phyloP scores from a whole-genome alignment of 176 grass and related monocot genomes.

The Urochloa ruziziensis region DNA sequence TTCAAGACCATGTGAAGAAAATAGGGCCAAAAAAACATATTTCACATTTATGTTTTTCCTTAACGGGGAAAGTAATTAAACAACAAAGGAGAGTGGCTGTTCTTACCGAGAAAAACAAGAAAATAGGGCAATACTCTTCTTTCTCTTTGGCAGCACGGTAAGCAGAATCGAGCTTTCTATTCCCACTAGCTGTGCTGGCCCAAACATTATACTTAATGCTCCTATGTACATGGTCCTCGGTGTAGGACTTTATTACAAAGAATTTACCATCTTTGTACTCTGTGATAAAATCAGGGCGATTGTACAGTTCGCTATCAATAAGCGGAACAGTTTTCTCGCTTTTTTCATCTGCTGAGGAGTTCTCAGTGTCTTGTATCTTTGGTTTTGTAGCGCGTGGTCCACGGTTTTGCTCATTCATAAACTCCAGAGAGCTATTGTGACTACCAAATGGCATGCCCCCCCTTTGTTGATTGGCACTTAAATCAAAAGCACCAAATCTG shows the following conservation, averaged over 20 bases:
- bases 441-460: constrained; percentile 46
- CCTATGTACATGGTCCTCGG: constrained; percentile 71
- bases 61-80: not conserved
- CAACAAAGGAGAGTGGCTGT: not conserved
- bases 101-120: constrained; percentile 81
- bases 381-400: constrained; percentile 58
- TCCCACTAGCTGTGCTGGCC: constrained; percentile 60
- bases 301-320: constrained; percentile 47
- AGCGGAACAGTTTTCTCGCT: constrained; percentile 23
- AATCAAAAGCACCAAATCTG: constrained; percentile 38
- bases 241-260: constrained; percentile 78
- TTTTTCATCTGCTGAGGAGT: constrained; percentile 47
- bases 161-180: constrained; percentile 66
- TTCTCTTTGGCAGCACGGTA: constrained; percentile 46
- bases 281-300: constrained; percentile 48
- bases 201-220: constrained; percentile 78
- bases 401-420: constrained; percentile 70
- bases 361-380: constrained; percentile 52
- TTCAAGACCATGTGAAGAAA: not conserved
- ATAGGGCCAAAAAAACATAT: not conserved
- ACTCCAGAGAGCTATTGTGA: constrained; percentile 58
- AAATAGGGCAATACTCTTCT: constrained; percentile 54
- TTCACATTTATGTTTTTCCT: not conserved
- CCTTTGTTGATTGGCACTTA: constrained; percentile 45
- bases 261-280: constrained; percentile 67